Percentiles rank a stretch among this genome's conserved stretches.
Evolutionary conservation across 257 asterid genomes (phyloP).

Genomic region (Cynanchum wilfordii): DNA sequence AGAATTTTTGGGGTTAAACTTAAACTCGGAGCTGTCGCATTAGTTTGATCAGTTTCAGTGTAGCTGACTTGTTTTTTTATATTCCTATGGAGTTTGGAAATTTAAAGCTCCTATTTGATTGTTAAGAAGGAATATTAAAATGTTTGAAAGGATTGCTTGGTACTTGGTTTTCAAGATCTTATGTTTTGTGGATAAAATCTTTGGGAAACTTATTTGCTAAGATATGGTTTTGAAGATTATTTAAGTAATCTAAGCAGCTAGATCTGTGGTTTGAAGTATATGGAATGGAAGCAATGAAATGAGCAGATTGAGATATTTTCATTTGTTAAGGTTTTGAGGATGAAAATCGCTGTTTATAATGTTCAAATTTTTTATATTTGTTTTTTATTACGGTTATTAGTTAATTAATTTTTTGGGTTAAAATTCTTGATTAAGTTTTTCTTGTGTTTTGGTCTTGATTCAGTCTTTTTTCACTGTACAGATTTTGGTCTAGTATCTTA

Average conservation of each 20-base stretch:
- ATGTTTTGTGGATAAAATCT: background rate
- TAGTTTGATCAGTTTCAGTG: slow-evolving; percentile 25
- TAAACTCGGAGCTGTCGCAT: slow-evolving; percentile 5
- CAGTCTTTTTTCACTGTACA: slow-evolving; percentile 18
- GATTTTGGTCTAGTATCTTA: slow-evolving; percentile 29
- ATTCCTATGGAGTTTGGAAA: background rate
- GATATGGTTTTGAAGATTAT: background rate
- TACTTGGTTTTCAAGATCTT: slow-evolving; percentile 2
- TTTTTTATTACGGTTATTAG: background rate
- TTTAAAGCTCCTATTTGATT: slow-evolving; percentile 13
- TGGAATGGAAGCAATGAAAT: background rate
- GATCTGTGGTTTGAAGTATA: background rate
- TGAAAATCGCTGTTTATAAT: background rate
- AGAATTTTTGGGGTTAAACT: slow-evolving; percentile 9
- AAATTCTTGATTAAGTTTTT: background rate
- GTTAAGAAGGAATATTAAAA: slow-evolving; percentile 2
- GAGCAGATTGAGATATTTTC: background rate
- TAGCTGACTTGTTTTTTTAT: slow-evolving; percentile 7
- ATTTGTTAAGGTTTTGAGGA: background rate
- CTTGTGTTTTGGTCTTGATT: background rate
- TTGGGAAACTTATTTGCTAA: background rate
- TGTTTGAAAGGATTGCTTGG: background rate
- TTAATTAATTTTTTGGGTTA: background rate
- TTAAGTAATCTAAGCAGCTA: background rate
- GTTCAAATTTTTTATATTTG: background rate